phyloP scores from a whole-genome alignment of 441 rosid genomes.

The Macaranga tanarius region DNA sequence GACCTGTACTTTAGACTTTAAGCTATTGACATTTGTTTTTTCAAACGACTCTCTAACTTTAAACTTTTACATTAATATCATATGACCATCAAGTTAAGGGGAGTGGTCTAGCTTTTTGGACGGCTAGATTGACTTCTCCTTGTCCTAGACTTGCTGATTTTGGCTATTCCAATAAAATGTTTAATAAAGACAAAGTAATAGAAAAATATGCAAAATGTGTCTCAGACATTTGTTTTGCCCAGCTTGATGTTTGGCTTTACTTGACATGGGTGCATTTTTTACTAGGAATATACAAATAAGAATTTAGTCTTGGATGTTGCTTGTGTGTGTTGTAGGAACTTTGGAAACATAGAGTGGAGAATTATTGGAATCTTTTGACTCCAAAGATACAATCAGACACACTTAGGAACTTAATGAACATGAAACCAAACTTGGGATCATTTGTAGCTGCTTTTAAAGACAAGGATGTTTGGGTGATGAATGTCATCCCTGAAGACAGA shows the following conservation, averaged over 20 bases:
- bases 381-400: conserved; percentile 66
- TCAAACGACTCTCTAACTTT: conserved; percentile 2
- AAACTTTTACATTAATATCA: conserved; percentile 29
- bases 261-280: not conserved
- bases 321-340: conserved; percentile 47
- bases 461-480: conserved; percentile 98
- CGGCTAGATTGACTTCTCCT: conserved; percentile 77
- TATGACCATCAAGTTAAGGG: conserved; percentile 77
- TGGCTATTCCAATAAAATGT: conserved; percentile 71
- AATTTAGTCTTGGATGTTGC: conserved; percentile 22
- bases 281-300: not conserved
- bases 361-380: conserved; percentile 78
- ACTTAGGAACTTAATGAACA: conserved; percentile 91
- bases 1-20: not conserved
- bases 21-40: not conserved
- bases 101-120: conserved; percentile 97
- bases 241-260: not conserved
- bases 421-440: conserved; percentile 93
- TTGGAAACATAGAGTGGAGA: conserved; percentile 76
- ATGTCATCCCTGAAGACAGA: conserved; percentile 82
- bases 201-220: not conserved
- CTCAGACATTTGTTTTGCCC: not conserved
- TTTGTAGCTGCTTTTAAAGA: conserved; percentile 86
- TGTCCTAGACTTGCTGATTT: conserved; percentile 92
- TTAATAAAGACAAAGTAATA: conserved; percentile 80